Percentiles rank a stretch among this genome's conserved stretches.
Evolutionary conservation across 352 stramenopile genomes (phyloP).

Genomic region (Phytophthora colocasiae): DNA sequence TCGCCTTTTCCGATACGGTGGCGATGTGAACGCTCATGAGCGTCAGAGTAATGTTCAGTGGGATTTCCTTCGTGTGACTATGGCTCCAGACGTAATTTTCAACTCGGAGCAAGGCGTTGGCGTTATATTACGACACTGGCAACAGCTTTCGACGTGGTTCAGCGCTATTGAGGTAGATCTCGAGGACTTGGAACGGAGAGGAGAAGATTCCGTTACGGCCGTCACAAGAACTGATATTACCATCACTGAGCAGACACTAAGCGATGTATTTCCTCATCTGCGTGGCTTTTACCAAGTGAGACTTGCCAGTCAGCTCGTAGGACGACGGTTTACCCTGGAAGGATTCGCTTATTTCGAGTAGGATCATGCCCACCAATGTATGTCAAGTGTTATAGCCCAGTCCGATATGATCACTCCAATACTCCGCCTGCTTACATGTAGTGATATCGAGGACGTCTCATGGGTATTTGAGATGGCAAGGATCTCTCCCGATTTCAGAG

Average conservation of each 20-base stretch:
- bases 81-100: constrained; percentile 14
- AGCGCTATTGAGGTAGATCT: constrained; percentile 10
- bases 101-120: constrained; percentile 6
- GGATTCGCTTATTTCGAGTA: constrained; percentile 14
- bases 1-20: constrained; percentile 8
- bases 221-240: constrained; percentile 8
- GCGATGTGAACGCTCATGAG: too few relatives aligned
- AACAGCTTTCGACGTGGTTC: constrained; percentile 5
- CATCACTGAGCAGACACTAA: constrained; percentile 7
- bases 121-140: constrained; percentile 13
- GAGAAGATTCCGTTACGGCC: constrained; percentile 1
- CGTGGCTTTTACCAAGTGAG: neutral
- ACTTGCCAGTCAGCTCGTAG: constrained; percentile 2
- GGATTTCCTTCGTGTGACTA: constrained; percentile 8
- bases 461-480: constrained; percentile 10
- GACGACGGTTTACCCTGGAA: constrained; percentile 8
- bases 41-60: neutral
- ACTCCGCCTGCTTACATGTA: constrained; percentile 1
- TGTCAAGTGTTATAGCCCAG: constrained; percentile 1
- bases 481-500: constrained; percentile 3
- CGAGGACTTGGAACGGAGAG: constrained; percentile 1
- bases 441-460: constrained; percentile 10
- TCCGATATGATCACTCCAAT: constrained; percentile 23
- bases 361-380: neutral
- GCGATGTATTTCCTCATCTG: constrained; percentile 11